Conservation (phyloP, 1,139 yeast species). For the Sugiyamaella grinbergsii region DNA sequence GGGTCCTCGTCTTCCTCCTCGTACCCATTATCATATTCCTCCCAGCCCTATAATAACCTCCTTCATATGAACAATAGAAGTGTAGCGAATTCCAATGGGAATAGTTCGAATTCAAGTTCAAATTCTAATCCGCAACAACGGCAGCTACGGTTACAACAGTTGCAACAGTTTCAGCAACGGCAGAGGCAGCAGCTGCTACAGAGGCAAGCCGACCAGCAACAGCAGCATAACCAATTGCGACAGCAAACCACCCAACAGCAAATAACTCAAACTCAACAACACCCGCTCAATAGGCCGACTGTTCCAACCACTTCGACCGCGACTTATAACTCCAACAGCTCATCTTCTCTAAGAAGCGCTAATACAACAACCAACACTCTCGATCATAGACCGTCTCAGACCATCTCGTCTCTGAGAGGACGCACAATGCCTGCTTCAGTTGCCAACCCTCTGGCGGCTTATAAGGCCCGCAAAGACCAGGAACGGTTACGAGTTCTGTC, state of each 20-base stretch:
- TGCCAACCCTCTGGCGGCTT: conserved; percentile 42
- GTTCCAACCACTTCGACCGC: neutral
- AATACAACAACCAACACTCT: neutral
- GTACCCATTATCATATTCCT: neutral
- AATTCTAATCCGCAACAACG: conserved; percentile 2
- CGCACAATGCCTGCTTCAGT: conserved; percentile 32
- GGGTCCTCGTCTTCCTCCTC: too few species aligned
- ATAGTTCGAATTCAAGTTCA: neutral
- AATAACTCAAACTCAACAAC: too few species aligned
- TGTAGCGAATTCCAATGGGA: conserved; percentile 1
- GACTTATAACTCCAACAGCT: neutral
- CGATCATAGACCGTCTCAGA: neutral
- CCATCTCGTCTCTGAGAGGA: neutral
- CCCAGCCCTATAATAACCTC: conserved; percentile 16
- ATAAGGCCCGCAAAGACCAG: conserved; percentile 61
- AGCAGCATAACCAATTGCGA: neutral
- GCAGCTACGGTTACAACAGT: conserved; percentile 6
- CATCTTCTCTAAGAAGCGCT: neutral
- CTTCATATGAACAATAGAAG: conserved; percentile 12
- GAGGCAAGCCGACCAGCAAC: neutral
- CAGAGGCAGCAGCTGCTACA: neutral
- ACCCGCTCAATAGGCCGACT: neutral
- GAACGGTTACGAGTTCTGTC: conserved; percentile 71
- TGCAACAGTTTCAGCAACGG: neutral
- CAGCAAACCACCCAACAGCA: neutral